Evolutionary conservation across 441 rosid genomes (phyloP), one percentile per base, ranked within the genome.

Genomic region (Syzygium malaccense): DNA sequence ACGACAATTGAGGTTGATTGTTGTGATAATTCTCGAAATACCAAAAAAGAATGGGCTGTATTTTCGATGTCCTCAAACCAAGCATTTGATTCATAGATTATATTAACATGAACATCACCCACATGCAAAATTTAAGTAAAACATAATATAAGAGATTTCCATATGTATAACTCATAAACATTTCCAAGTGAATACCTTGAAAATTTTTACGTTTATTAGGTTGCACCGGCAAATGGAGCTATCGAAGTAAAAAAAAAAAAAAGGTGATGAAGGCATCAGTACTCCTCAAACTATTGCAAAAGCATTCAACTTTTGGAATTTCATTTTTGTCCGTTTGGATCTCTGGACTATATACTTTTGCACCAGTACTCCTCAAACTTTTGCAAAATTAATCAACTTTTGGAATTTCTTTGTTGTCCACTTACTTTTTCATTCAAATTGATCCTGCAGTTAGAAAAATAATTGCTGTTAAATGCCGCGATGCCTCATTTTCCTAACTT

Each of bases 21-120:
- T 58, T 12, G 8, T 58, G 30, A 12, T 4, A 0, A 58, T 58
- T 58, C 64, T 58, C 28, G 30, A 13, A 58, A 12, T 12, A 0
- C 4, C 30, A 1, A 58, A 26, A 58, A 26, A 12, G 64, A 58
- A 26, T 58, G 64, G n/a, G 6, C 3, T 26, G 7, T 26, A 26
- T 12, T 26, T 11, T 58, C 7, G 1, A 2, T 26, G 7, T 58
- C 15, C 64, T 26, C 64, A 26, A 58, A 58, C 64, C 15, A 58
- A 57, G 9, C 1, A 25, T 25, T 13, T 1, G 0, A 57, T 25
- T 2, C 2, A 2, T 57, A 4, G 14, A 6, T 57, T 10, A 25
- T 25, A 25, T 57, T 57, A 10, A 25, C 3, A 4, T 0, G 15
- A 26, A 26, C 60, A 58, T 26, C 15, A 12, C 30, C 15, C 4